These are phyloP conservation scores for Apocynum venetum DNA, from an alignment of 257 asterid species.

Conservation along the genomic window DNA sequence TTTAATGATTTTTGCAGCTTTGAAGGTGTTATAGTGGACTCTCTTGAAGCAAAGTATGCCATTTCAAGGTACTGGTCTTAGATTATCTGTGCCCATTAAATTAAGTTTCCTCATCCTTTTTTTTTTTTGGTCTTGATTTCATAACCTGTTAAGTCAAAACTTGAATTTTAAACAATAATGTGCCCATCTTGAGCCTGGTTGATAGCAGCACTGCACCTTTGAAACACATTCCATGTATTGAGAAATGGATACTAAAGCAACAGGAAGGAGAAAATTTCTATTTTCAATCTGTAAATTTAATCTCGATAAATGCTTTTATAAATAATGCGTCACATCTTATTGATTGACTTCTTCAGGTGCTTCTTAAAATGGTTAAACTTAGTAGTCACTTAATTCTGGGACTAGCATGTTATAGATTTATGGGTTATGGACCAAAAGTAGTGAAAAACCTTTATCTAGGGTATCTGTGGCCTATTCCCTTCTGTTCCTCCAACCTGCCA, in stretches of 20 bases:
- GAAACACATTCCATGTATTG: background rate
- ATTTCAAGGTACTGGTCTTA: constrained; percentile 56
- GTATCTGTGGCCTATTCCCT: background rate
- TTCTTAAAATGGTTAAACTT: background rate
- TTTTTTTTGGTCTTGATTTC: background rate
- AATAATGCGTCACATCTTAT: background rate
- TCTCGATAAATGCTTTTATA: background rate
- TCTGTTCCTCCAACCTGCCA: background rate
- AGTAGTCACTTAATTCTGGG: background rate
- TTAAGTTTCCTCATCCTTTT: background rate
- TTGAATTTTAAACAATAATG: background rate
- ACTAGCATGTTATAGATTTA: background rate
- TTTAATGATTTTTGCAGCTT: constrained; percentile 51
- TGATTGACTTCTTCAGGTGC: background rate
- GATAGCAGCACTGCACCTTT: background rate
- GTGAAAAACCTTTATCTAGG: background rate
- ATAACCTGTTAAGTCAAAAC: background rate
- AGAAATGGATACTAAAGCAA: background rate
- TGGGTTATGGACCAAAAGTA: background rate
- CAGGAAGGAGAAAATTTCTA: background rate
- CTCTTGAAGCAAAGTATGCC: constrained; percentile 78
- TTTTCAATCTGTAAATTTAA: background rate
- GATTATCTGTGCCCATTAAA: background rate
- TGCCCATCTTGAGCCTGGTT: background rate
- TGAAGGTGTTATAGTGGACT: constrained; percentile 80